Conservation (phyloP, 305 asterid genomes). For the Plantago rigida region DNA sequence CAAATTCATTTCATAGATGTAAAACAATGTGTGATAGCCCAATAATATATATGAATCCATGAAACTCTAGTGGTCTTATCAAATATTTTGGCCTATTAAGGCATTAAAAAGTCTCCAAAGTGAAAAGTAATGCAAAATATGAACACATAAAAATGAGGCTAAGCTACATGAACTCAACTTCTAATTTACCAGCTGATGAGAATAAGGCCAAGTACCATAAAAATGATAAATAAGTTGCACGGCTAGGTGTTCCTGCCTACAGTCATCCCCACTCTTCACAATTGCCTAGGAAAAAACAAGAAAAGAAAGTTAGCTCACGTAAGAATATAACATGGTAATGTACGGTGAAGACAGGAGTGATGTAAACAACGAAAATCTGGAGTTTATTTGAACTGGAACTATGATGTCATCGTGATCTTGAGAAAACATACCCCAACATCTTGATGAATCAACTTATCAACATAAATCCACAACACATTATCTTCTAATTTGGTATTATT, state of each 20-base stretch:
- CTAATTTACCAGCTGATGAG: constrained; percentile 1
- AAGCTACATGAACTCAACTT: constrained; percentile 9
- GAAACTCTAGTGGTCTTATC: too few species aligned
- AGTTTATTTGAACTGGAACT: background rate
- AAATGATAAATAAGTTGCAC: constrained; percentile 82
- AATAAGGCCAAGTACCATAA: constrained; percentile 35
- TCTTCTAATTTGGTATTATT: background rate
- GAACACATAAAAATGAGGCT: constrained; percentile 1
- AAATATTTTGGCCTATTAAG: too few species aligned
- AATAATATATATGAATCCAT: background rate
- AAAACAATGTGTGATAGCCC: background rate
- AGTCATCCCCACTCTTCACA: constrained; percentile 56
- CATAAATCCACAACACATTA: background rate
- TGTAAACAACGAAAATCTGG: background rate
- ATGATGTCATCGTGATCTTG: background rate
- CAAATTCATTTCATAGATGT: background rate
- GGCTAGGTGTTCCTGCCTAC: constrained; percentile 51
- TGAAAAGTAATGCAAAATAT: background rate
- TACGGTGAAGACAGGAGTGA: background rate
- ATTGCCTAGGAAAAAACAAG: constrained; percentile 33
- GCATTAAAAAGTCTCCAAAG: too few species aligned
- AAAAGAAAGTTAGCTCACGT: constrained; percentile 18
- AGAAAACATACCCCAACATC: background rate
- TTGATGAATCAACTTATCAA: background rate
- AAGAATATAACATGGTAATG: background rate